Evolutionary conservation across 139 green algal species (phyloP).

Genomic region (Mesostigma viride): DNA sequence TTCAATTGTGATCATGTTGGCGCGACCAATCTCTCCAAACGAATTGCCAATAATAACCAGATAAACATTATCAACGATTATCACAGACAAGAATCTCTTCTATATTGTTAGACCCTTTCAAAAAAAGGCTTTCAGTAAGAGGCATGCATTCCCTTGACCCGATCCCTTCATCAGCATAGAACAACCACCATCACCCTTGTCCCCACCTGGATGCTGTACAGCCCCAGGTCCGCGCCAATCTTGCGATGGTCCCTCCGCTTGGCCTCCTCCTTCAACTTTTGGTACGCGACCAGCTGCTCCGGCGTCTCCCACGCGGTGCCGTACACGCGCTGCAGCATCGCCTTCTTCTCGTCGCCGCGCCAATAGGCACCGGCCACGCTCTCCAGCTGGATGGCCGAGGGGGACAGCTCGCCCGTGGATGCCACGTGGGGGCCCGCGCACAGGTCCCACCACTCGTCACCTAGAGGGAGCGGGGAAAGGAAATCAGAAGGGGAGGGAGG

Average conservation of each 20-base stretch:
- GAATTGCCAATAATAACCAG: no score
- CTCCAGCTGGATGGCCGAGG: slow-evolving; percentile 80
- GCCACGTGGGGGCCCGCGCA: slow-evolving; percentile 88
- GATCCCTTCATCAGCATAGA: no score
- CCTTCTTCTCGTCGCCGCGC: slow-evolving; percentile 77
- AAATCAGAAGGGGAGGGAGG: no score
- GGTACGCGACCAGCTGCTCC: slow-evolving; percentile 47
- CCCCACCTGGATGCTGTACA: slow-evolving; percentile 77
- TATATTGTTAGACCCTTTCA: no score
- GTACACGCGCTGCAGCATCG: slow-evolving; percentile 86
- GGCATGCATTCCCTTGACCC: no score
- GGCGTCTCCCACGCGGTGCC: slow-evolving; percentile 74
- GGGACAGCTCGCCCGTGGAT: slow-evolving; percentile 62
- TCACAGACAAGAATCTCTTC: no score
- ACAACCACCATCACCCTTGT: no score
- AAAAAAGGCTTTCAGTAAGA: no score
- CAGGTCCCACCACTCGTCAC: slow-evolving; percentile 74
- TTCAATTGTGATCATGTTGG: no score
- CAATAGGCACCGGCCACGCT: slow-evolving; percentile 64
- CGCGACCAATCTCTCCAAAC: no score
- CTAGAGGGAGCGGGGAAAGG: slow-evolving; percentile 8
- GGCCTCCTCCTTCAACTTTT: slow-evolving; percentile 56
- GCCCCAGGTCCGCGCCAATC: slow-evolving; percentile 78
- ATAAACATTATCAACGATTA: no score
- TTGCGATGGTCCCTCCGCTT: slow-evolving; percentile 76